Evolutionary conservation across 805 yeast genomes (phyloP), one percentile per base, ranked within the genome.

Genomic region (Saccharomycopsis amapae): DNA sequence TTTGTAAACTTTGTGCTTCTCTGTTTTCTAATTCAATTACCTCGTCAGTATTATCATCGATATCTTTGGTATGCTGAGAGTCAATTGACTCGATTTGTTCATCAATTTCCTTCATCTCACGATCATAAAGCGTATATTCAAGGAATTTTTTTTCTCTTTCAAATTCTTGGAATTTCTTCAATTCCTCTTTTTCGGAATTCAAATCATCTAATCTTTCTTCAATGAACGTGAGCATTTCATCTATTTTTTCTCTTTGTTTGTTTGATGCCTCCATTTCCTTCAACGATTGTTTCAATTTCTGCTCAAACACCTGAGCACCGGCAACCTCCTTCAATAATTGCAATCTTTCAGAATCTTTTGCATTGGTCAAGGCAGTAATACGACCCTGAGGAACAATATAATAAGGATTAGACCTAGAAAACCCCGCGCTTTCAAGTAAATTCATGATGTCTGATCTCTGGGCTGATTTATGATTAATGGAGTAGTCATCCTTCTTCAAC

Each of bases 381-480:
- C 85, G 73, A 18, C 98, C 98, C 63, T 93, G 98, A 0, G 98
- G 97, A 4, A 93, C 97, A 55, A 93, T 90, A 61, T 90, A 90
- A 62, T 89, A 90, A 1, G 97, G 96, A 53, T 88, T 89, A 4
- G 87, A 78, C 50, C 84, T 73, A 0, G 95, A 84, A 58, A 93
- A 87, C 0, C 98, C 98, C 0, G 96, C 95, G 57, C 85, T 81
- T 61, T 90, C 97, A 31, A 89, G 68, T 52, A 86, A 65, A 52
- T 85, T 83, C 77, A 80, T 79, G 13, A 89, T 73, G 58, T 88
- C 97, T 2, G 83, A 71, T 55, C 88, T 75, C 1, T 90, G 81
- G 3, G 90, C 84, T 12, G 85, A 72, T 56, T 78, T 82, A 39
- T 81, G 81, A 61, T 93, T 90, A 38, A 93, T 61, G 5, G 93